Percentiles rank a stretch among this genome's conserved stretches.
phyloP scores from a whole-genome alignment of 163 green algal species.

The Coccomyxa subellipsoidea region DNA sequence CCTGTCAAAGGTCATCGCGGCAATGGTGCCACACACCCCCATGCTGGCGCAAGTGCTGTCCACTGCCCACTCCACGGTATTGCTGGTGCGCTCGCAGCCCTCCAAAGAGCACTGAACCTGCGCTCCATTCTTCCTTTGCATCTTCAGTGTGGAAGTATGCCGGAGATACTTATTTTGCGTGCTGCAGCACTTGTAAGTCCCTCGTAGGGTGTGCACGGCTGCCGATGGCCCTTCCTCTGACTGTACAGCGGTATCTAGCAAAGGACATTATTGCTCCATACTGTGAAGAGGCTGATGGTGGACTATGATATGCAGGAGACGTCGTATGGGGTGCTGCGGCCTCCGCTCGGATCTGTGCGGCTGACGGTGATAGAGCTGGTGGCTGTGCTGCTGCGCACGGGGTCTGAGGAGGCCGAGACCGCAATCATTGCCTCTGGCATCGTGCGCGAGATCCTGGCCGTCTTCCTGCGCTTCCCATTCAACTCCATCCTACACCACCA shows the following conservation, averaged over 20 bases:
- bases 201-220: too few species aligned
- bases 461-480: slow-evolving; percentile 81
- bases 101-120: too few species aligned
- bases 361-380: slow-evolving; percentile 77
- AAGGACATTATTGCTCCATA: not conserved
- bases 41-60: slow-evolving; percentile 15
- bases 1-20: slow-evolving; percentile 26
- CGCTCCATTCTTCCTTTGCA: too few species aligned
- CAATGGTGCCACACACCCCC: slow-evolving; percentile 15
- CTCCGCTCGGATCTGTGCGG: slow-evolving; percentile 65
- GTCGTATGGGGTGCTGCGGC: slow-evolving; percentile 70
- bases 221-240: too few species aligned
- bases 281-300: not conserved
- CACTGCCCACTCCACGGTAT: not conserved
- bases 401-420: slow-evolving; percentile 41
- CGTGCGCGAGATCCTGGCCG: slow-evolving; percentile 50
- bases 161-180: not conserved
- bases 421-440: slow-evolving; percentile 41
- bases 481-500: slow-evolving; percentile 88
- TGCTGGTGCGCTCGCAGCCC: slow-evolving; percentile 5
- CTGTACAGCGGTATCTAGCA: too few species aligned
- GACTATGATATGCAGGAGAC: slow-evolving; percentile 51
- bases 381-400: slow-evolving; percentile 68
- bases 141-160: not conserved
- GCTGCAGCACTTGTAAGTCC: not conserved